A percentile compares a stretch with the other conserved stretches of the same genome.
Conservation (phyloP, 2,329 filamentous ascomycete species). For the Aureobasidium sp. region DNA sequence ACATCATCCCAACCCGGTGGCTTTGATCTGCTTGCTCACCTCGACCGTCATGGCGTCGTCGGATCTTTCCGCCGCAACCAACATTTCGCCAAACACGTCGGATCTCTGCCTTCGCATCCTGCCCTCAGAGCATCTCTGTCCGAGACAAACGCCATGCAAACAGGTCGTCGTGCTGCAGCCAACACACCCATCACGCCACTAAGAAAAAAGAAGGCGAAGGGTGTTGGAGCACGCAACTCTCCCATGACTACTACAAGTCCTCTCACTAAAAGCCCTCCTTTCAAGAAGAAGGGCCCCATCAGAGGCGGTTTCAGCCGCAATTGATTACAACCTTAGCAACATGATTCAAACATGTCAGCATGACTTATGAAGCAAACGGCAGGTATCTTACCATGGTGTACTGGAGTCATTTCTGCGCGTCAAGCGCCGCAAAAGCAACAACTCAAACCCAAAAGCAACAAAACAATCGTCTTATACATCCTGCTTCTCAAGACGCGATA, state of each 20-base stretch:
- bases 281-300: slow-evolving; percentile 8
- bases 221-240: slow-evolving; percentile 13
- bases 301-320: slow-evolving; percentile 14
- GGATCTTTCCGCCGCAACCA: slow-evolving; percentile 66
- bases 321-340: neutral
- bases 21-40: slow-evolving; percentile 51
- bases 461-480: neutral
- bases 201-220: slow-evolving; percentile 38
- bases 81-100: slow-evolving; percentile 42
- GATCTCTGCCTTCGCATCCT: slow-evolving; percentile 51
- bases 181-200: slow-evolving; percentile 62
- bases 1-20: slow-evolving; percentile 12
- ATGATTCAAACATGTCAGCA: slow-evolving; percentile 6
- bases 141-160: slow-evolving; percentile 55
- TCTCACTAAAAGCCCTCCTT: slow-evolving; percentile 9
- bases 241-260: slow-evolving; percentile 14
- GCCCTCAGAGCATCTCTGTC: slow-evolving; percentile 57
- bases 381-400: slow-evolving; percentile 8
- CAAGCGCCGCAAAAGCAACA: slow-evolving; percentile 6
- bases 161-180: slow-evolving; percentile 58
- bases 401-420: neutral
- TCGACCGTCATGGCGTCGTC: slow-evolving; percentile 57
- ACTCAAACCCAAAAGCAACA: slow-evolving; percentile 1
- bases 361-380: slow-evolving; percentile 12
- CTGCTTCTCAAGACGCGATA: neutral